Evolutionary conservation across 306 rosid genomes (phyloP).

Genomic region (Begonia loranthoides): DNA sequence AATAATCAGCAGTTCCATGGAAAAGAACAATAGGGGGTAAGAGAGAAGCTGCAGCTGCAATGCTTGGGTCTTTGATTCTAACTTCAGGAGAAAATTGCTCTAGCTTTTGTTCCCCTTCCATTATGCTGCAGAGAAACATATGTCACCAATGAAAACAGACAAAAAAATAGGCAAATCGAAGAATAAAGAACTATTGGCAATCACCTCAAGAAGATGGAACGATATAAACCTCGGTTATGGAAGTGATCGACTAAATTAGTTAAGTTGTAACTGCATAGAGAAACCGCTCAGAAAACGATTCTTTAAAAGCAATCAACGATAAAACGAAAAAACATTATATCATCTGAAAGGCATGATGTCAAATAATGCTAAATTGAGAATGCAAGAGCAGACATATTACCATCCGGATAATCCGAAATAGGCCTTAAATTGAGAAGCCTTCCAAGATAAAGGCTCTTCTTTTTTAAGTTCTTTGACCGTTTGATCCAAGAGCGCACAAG

Average conservation of each 20-base stretch:
- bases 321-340: not conserved
- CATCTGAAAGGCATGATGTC: not conserved
- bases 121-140: conserved; percentile 39
- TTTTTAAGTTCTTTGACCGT: conserved; percentile 46
- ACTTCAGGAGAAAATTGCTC: conserved; percentile 60
- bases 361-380: conserved; percentile 6
- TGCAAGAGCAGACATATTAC: conserved; percentile 24
- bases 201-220: conserved; percentile 76
- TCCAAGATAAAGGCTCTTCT: conserved; percentile 41
- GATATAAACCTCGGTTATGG: conserved; percentile 66
- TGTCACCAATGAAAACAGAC: not conserved
- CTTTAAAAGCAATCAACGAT: not conserved
- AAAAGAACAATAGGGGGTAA: conserved; percentile 62
- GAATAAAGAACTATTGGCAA: conserved; percentile 9
- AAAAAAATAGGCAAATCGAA: not conserved
- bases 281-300: conserved; percentile 14
- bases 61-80: conserved; percentile 45
- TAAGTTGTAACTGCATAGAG: conserved; percentile 63
- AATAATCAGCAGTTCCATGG: conserved; percentile 85
- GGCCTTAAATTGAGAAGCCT: conserved; percentile 56
- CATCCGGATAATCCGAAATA: conserved; percentile 98
- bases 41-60: conserved; percentile 29
- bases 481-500: conserved; percentile 76
- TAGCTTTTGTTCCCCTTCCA: conserved; percentile 87
- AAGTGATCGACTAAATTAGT: conserved; percentile 66